These are phyloP conservation scores for Hypoxylon sp. DNA, from an alignment of 2,329 filamentous ascomycete species.

Conservation along the genomic window DNA sequence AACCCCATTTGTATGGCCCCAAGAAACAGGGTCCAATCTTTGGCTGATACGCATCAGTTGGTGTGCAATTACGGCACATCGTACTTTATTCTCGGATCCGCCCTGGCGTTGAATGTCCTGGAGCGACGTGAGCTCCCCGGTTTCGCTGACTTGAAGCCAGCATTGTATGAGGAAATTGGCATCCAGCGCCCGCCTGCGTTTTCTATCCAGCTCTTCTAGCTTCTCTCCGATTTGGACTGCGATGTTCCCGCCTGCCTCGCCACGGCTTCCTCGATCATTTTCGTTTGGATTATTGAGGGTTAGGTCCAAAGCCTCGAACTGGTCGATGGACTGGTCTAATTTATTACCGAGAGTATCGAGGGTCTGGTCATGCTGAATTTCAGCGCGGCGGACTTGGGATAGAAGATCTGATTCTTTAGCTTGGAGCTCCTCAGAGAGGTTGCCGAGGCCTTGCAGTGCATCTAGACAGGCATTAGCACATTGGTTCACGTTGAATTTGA, in stretches of 20 bases:
- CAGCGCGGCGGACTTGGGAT: conserved; percentile 89
- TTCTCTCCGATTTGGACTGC: conserved; percentile 95
- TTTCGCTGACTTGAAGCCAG: conserved; percentile 94
- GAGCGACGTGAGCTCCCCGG: conserved; percentile 85
- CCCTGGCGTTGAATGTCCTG: conserved; percentile 89
- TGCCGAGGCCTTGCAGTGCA: conserved; percentile 74
- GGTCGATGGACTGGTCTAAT: conserved; percentile 89
- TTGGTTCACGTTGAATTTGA: background rate
- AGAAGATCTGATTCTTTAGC: conserved; percentile 90
- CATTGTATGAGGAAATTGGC: conserved; percentile 96
- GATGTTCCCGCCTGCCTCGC: conserved; percentile 79
- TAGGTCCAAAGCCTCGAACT: conserved; percentile 89
- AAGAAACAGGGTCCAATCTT: conserved; percentile 82
- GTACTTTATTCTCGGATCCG: conserved; percentile 89
- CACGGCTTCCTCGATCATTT: conserved; percentile 60
- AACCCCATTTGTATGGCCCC: conserved; percentile 71
- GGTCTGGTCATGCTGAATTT: conserved; percentile 91
- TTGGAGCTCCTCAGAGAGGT: conserved; percentile 85
- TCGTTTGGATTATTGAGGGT: conserved; percentile 74
- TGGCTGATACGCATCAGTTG: conserved; percentile 96
- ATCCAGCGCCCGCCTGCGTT: conserved; percentile 88
- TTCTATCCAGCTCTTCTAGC: conserved; percentile 92
- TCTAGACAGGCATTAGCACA: conserved; percentile 56
- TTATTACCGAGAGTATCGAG: conserved; percentile 88
- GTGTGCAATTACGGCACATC: conserved; percentile 91